Percentiles rank a stretch among this genome's conserved stretches.
Conservation (phyloP, 345 rosid species). For the Clausena lansium region DNA sequence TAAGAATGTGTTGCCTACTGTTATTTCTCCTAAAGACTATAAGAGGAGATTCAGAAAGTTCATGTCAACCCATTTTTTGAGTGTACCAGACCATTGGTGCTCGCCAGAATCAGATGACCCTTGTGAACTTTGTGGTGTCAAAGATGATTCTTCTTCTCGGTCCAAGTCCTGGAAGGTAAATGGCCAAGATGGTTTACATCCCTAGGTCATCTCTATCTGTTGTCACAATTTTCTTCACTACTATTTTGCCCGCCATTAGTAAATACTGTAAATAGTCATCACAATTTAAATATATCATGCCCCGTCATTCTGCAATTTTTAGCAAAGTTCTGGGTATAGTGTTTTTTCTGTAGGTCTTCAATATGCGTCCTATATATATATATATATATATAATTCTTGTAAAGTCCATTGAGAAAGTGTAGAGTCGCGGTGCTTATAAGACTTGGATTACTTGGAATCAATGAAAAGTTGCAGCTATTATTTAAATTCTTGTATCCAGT, state of each 20-base stretch:
- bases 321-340: slow-evolving; percentile 57
- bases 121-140: slow-evolving; percentile 38
- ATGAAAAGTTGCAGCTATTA: slow-evolving; percentile 20
- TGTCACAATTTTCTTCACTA: slow-evolving; percentile 1
- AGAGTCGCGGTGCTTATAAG: slow-evolving; percentile 18
- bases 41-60: slow-evolving; percentile 93
- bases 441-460: slow-evolving; percentile 17
- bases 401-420: slow-evolving; percentile 35
- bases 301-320: slow-evolving; percentile 56
- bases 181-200: slow-evolving; percentile 11
- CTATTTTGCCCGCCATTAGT: slow-evolving; percentile 12
- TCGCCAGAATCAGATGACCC: slow-evolving; percentile 33
- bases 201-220: slow-evolving; percentile 3
- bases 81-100: slow-evolving; percentile 96
- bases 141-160: slow-evolving; percentile 24
- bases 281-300: slow-evolving; percentile 30
- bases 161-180: slow-evolving; percentile 10
- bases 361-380: slow-evolving; percentile 9
- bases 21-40: slow-evolving; percentile 87
- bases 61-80: slow-evolving; percentile 77
- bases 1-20: slow-evolving; percentile 75
- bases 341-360: slow-evolving; percentile 21
- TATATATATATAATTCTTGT: slow-evolving; percentile 19
- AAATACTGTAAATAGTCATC: slow-evolving; percentile 31
- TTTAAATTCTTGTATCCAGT: background rate